Evolutionary conservation across 1,139 yeast species (phyloP).

Genomic region (Trichomonascaceae sp.): DNA sequence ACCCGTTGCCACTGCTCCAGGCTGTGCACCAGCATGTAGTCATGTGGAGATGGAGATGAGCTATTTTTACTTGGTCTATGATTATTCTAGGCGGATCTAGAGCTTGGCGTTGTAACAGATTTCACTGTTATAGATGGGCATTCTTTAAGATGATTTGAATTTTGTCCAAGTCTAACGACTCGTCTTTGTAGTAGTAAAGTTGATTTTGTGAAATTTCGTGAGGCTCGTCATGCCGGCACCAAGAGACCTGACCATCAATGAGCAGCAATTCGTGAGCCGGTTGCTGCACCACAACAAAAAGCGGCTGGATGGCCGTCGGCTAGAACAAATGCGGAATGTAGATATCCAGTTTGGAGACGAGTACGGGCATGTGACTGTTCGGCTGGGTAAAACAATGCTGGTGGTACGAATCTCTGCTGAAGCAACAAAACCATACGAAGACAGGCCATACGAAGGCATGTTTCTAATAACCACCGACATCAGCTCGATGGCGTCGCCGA

Average conservation of each 20-base stretch:
- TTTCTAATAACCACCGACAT: slow-evolving; percentile 77
- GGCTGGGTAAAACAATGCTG: slow-evolving; percentile 58
- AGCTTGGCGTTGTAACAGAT: too few relatives aligned
- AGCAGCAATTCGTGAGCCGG: slow-evolving; percentile 46
- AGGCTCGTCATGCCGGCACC: slow-evolving; percentile 36
- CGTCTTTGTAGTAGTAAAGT: too few relatives aligned
- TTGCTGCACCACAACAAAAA: slow-evolving; percentile 49
- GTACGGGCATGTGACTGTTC: slow-evolving; percentile 70
- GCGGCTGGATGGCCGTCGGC: slow-evolving; percentile 56
- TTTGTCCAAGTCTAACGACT: too few relatives aligned
- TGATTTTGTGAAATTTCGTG: too few relatives aligned
- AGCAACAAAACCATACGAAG: slow-evolving; percentile 74
- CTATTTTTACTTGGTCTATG: too few relatives aligned
- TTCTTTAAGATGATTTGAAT: too few relatives aligned
- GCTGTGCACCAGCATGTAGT: too few relatives aligned
- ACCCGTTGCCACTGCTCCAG: too few relatives aligned
- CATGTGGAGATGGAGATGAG: too few relatives aligned
- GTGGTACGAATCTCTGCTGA: slow-evolving; percentile 71
- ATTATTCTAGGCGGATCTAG: too few relatives aligned
- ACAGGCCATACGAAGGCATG: slow-evolving; percentile 87
- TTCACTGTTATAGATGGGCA: too few relatives aligned
- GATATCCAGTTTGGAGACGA: slow-evolving; percentile 51
- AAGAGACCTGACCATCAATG: slow-evolving; percentile 53
- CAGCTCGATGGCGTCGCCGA: slow-evolving; percentile 78
- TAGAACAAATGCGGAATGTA: slow-evolving; percentile 52